Evolutionary conservation across 2,329 filamentous ascomycete genomes (phyloP).

Genomic region (Aspergillus fijiensis): DNA sequence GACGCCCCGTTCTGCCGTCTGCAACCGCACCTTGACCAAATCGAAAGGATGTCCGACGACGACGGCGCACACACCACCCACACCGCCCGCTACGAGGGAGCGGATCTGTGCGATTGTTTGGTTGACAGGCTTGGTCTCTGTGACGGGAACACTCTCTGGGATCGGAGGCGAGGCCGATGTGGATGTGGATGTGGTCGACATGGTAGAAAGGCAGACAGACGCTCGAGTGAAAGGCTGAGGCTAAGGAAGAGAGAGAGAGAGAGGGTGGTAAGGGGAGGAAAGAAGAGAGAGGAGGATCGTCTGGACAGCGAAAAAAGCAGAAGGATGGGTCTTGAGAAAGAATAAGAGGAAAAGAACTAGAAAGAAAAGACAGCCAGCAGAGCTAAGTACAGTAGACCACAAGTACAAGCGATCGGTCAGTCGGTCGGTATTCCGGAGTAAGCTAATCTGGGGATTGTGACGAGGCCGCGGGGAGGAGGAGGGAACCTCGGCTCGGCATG

Average conservation of each 20-base stretch:
- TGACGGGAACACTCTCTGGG: constrained; percentile 29
- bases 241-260: constrained; percentile 1
- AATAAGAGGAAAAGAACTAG: not conserved
- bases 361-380: constrained; percentile 8
- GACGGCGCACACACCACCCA: constrained; percentile 91
- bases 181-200: constrained; percentile 32
- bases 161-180: constrained; percentile 30
- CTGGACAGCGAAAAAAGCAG: not conserved
- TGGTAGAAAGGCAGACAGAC: constrained; percentile 18
- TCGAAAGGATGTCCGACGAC: constrained; percentile 96
- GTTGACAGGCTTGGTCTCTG: constrained; percentile 34
- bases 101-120: constrained; percentile 65
- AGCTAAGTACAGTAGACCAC: not conserved
- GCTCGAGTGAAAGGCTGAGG: not conserved
- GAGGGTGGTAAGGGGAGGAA: constrained; percentile 8
- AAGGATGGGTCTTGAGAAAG: not conserved
- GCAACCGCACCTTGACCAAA: constrained; percentile 93
- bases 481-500: not conserved
- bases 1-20: constrained; percentile 91
- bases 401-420: not conserved
- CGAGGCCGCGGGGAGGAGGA: constrained; percentile 6
- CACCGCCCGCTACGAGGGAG: constrained; percentile 84
- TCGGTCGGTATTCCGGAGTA: not conserved
- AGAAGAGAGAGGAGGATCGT: not conserved
- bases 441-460: not conserved